Conservation (phyloP, 2,329 filamentous ascomycete genomes). For the Colletotrichum sp. region DNA sequence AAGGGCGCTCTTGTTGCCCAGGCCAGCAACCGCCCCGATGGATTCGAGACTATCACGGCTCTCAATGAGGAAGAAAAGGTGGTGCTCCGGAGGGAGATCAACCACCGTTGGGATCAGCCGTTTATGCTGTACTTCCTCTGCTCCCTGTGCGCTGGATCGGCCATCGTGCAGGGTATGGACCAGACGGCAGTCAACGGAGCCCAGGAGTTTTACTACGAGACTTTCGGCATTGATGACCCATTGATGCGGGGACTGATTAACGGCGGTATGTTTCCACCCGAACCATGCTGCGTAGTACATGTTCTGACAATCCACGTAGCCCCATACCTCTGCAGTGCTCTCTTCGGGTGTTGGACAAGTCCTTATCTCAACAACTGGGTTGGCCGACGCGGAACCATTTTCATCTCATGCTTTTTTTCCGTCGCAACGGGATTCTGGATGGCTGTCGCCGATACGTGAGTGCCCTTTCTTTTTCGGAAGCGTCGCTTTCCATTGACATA, state of each 20-base stretch:
- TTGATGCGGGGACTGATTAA: constrained; percentile 61
- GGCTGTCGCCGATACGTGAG: constrained; percentile 60
- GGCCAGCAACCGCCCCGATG: constrained; percentile 38
- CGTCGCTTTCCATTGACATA: constrained; percentile 36
- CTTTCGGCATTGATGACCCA: constrained; percentile 39
- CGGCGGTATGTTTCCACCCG: constrained; percentile 23
- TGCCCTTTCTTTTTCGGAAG: constrained; percentile 25
- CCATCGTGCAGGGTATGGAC: constrained; percentile 64
- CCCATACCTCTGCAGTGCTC: constrained; percentile 57
- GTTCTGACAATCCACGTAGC: constrained; percentile 27
- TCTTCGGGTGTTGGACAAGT: constrained; percentile 39
- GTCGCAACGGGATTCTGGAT: constrained; percentile 57
- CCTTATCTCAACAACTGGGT: constrained; percentile 60
- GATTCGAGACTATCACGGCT: constrained; percentile 30
- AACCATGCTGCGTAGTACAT: neutral
- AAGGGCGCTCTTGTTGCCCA: constrained; percentile 58
- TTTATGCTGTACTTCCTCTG: constrained; percentile 39
- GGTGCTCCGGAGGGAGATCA: constrained; percentile 30
- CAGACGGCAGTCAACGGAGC: constrained; percentile 70
- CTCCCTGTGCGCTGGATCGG: constrained; percentile 1
- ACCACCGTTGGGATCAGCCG: constrained; percentile 35
- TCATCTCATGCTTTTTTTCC: constrained; percentile 63
- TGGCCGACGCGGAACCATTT: constrained; percentile 68
- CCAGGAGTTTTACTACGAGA: constrained; percentile 37
- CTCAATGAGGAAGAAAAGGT: constrained; percentile 33